These are phyloP conservation scores for Ustilago lituana DNA, from an alignment of 1,284 basidiomycete genomes.

Conservation along the genomic window DNA sequence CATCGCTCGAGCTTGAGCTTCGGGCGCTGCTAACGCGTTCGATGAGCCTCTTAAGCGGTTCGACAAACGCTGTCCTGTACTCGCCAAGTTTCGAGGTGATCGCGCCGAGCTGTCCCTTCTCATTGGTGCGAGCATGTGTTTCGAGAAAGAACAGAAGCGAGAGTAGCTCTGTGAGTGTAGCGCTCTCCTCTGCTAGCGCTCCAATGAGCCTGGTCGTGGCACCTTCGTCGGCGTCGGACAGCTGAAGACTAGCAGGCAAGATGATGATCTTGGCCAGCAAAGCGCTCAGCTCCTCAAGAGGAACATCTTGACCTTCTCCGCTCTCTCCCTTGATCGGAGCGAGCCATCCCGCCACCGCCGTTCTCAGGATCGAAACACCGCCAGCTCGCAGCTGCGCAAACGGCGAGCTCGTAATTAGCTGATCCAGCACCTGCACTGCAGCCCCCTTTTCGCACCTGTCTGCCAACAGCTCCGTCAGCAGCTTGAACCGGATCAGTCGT, in stretches of 20 bases:
- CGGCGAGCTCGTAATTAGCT: slow-evolving; percentile 45
- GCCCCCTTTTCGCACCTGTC: slow-evolving; percentile 10
- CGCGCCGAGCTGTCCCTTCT: neutral
- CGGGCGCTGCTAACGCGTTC: no score
- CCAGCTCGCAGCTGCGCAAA: slow-evolving; percentile 51
- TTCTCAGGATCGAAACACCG: slow-evolving; percentile 29
- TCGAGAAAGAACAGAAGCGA: slow-evolving; percentile 27
- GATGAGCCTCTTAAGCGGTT: slow-evolving; percentile 9
- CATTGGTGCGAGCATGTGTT: slow-evolving; percentile 2
- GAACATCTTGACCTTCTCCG: neutral
- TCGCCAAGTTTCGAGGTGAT: neutral
- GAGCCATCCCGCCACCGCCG: neutral
- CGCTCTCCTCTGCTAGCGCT: slow-evolving; percentile 16
- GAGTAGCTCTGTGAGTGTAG: slow-evolving; percentile 18
- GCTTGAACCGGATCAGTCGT: slow-evolving; percentile 38
- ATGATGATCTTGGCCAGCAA: slow-evolving; percentile 12
- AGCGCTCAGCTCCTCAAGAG: neutral
- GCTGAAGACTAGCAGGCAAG: slow-evolving; percentile 6
- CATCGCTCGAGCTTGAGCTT: no score
- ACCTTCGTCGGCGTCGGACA: neutral
- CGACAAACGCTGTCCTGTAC: slow-evolving; percentile 1
- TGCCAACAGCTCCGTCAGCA: slow-evolving; percentile 34
- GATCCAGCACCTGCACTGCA: slow-evolving; percentile 22
- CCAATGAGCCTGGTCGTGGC: neutral
- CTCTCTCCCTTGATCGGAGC: neutral